phyloP scores from a whole-genome alignment of 768 basidiomycete species.

The Agaricus subrufescens region DNA sequence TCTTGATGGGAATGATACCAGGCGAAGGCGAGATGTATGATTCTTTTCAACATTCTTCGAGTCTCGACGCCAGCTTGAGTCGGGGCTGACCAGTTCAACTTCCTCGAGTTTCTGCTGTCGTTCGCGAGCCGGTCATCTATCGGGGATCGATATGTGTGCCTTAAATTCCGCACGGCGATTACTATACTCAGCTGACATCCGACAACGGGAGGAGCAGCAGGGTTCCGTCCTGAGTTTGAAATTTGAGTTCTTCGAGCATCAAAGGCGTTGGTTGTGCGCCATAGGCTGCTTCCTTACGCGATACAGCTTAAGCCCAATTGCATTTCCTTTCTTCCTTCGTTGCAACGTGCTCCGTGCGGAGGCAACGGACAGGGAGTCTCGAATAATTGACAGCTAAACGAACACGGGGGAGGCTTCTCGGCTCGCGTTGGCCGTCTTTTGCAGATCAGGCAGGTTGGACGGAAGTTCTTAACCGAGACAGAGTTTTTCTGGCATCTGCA shows the following conservation, averaged over 20 bases:
- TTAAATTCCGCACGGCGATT: background rate
- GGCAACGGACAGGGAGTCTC: constrained; percentile 1
- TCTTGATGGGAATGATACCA: background rate
- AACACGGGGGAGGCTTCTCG: background rate
- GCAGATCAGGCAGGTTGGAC: constrained; percentile 8
- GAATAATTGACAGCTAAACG: background rate
- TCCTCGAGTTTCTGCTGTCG: background rate
- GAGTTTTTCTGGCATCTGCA: constrained; percentile 12
- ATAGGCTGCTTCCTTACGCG: constrained; percentile 2
- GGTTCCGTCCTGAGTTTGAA: constrained; percentile 1
- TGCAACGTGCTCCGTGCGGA: background rate
- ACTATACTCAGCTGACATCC: constrained; percentile 1
- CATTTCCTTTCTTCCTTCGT: background rate
- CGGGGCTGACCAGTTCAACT: background rate
- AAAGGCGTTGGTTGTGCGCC: constrained; percentile 10
- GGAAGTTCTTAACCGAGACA: constrained; percentile 8
- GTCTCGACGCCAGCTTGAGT: too few species aligned
- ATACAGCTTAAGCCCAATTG: background rate
- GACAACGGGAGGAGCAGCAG: background rate
- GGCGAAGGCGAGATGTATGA: background rate
- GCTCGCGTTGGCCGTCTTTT: constrained; percentile 4
- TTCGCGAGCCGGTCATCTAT: background rate
- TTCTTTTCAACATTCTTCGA: too few species aligned
- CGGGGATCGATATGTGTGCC: background rate
- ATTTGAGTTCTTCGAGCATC: constrained; percentile 3